phyloP scores from a whole-genome alignment of 371 early-diverging fungal species.

The Circinella minor region DNA sequence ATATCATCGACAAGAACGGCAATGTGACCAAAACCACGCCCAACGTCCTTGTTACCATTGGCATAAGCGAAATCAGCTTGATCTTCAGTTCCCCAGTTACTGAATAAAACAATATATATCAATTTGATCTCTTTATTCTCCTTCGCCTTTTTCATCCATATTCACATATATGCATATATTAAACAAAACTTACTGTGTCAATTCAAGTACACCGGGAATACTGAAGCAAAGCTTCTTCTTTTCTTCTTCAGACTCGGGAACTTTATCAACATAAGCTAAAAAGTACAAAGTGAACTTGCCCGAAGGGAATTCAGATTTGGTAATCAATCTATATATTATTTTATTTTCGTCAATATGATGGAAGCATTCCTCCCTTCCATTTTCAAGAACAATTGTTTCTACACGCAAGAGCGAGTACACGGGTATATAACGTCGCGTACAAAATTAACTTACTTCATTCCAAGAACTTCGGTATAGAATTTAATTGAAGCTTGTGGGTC shows the following conservation, averaged over 20 bases:
- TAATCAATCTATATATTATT: conserved; percentile 52
- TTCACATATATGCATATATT: not conserved
- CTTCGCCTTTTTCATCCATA: too few relatives aligned
- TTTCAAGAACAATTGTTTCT: not conserved
- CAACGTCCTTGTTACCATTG: conserved; percentile 76
- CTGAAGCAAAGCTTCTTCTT: conserved; percentile 60
- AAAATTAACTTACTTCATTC: conserved; percentile 72
- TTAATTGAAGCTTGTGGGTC: conserved; percentile 78
- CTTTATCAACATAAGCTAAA: conserved; percentile 69
- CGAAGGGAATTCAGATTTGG: conserved; percentile 55
- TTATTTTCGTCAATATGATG: not conserved
- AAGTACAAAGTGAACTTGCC: conserved; percentile 81
- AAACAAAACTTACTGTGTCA: conserved; percentile 72
- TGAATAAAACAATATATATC: conserved; percentile 19
- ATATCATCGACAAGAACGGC: conserved; percentile 83
- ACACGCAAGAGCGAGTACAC: too few relatives aligned
- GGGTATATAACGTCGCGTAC: too few relatives aligned
- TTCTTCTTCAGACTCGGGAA: conserved; percentile 58
- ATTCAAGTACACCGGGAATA: conserved; percentile 80
- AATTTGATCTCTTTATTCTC: not conserved
- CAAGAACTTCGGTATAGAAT: conserved; percentile 80
- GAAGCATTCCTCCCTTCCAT: not conserved
- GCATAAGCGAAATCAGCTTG: conserved; percentile 72
- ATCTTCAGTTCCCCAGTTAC: conserved; percentile 88
- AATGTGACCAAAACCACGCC: conserved; percentile 84